These are phyloP conservation scores for Urochloa ruziziensis DNA, from an alignment of 176 grass and related monocot genomes.

Conservation along the genomic window DNA sequence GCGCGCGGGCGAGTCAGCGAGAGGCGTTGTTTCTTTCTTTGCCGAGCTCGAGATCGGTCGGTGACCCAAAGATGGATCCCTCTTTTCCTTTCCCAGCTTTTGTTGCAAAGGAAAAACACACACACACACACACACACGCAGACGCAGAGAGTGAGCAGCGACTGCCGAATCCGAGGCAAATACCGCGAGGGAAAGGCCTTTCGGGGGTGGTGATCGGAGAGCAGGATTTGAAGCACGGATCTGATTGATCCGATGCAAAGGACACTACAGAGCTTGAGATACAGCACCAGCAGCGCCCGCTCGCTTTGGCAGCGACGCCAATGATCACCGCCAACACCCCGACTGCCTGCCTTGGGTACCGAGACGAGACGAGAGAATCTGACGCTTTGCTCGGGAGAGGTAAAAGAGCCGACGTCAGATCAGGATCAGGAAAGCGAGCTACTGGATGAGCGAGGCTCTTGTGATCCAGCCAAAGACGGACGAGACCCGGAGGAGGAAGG, in stretches of 20 bases:
- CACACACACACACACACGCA: background rate
- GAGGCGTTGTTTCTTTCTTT: too few species aligned
- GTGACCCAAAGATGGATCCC: conserved; percentile 17
- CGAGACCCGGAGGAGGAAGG: background rate
- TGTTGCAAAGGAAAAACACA: background rate
- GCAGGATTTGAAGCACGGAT: conserved; percentile 18
- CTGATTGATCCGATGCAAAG: conserved; percentile 41
- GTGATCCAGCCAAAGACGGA: conserved; percentile 11
- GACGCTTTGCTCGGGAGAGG: background rate
- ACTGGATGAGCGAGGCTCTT: conserved; percentile 1
- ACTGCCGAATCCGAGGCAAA: conserved; percentile 16
- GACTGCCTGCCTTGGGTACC: background rate
- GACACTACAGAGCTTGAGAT: too few species aligned
- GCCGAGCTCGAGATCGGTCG: conserved; percentile 29
- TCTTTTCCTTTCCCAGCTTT: conserved; percentile 1
- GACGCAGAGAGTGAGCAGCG: background rate
- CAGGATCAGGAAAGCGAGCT: background rate
- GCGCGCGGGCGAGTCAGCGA: too few species aligned
- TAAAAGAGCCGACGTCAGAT: background rate
- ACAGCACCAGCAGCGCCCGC: too few species aligned
- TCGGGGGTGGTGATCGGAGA: background rate
- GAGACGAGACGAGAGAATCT: conserved; percentile 19
- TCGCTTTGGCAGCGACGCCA: conserved; percentile 3
- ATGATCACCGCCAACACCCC: conserved; percentile 21
- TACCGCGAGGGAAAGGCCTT: background rate